phyloP scores from a whole-genome alignment of 2,329 filamentous ascomycete genomes.

The Fusarium odoratissimum region DNA sequence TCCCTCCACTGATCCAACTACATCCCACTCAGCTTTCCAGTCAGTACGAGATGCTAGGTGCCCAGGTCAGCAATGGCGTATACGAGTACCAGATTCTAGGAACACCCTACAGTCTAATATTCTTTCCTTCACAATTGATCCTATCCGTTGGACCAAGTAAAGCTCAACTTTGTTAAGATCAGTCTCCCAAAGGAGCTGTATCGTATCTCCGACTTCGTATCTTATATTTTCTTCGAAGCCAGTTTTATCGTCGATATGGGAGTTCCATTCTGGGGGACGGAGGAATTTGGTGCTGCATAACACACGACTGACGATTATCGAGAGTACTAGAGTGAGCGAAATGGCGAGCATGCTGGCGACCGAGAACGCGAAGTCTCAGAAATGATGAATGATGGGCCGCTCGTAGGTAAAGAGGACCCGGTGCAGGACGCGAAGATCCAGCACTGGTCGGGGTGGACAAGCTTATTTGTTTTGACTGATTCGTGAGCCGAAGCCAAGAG shows the following conservation, averaged over 20 bases:
- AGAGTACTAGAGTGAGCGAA: accelerated
- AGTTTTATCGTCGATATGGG: accelerated
- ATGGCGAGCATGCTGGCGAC: accelerated
- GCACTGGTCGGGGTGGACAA: background rate
- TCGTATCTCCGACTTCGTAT: accelerated
- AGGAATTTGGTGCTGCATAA: background rate
- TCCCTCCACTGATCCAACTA: accelerated
- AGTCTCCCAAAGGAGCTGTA: background rate
- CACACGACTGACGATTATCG: accelerated
- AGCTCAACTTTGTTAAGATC: background rate
- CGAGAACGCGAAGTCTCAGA: accelerated
- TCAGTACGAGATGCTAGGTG: background rate
- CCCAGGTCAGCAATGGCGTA: background rate
- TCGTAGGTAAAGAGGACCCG: accelerated
- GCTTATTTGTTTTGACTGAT: background rate
- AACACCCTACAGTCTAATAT: background rate
- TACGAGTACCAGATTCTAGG: background rate
- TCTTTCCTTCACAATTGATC: too few species aligned
- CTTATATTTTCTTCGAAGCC: accelerated
- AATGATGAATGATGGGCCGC: accelerated
- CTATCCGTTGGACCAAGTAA: background rate
- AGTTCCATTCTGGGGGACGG: background rate
- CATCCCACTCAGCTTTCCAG: background rate
- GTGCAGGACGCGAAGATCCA: accelerated
- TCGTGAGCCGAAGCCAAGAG: accelerated